These are phyloP conservation scores for Mariannaea elegans DNA, from an alignment of 2,329 filamentous ascomycete species.

Conservation along the genomic window DNA sequence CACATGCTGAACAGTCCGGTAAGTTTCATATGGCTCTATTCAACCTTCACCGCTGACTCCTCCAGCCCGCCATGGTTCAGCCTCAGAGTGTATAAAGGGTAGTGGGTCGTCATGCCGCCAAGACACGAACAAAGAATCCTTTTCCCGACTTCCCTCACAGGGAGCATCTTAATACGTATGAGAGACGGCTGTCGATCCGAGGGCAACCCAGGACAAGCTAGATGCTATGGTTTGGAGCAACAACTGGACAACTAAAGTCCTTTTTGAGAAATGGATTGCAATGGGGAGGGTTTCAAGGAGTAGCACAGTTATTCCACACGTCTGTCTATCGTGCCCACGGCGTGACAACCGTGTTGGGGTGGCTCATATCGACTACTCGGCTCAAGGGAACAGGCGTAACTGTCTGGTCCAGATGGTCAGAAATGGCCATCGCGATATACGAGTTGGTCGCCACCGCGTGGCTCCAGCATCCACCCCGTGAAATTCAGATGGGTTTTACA, in stretches of 20 bases:
- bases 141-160: slow-evolving; percentile 8
- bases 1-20: slow-evolving; percentile 96
- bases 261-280: slow-evolving; percentile 27
- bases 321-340: slow-evolving; percentile 38
- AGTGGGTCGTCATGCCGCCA: slow-evolving; percentile 23
- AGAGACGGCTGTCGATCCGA: slow-evolving; percentile 31
- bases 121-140: slow-evolving; percentile 28
- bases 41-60: slow-evolving; percentile 17
- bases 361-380: slow-evolving; percentile 31
- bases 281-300: slow-evolving; percentile 26
- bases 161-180: slow-evolving; percentile 17
- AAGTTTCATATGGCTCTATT: slow-evolving; percentile 54
- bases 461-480: slow-evolving; percentile 29
- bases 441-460: slow-evolving; percentile 21
- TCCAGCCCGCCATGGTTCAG: slow-evolving; percentile 62
- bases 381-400: slow-evolving; percentile 39
- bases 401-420: slow-evolving; percentile 39
- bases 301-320: slow-evolving; percentile 30
- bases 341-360: slow-evolving; percentile 43
- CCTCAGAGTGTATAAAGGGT: slow-evolving; percentile 63
- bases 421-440: slow-evolving; percentile 40
- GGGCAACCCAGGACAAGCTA: slow-evolving; percentile 35
- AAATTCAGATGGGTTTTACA: slow-evolving; percentile 26
- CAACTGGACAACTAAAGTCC: slow-evolving; percentile 28
- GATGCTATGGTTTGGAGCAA: slow-evolving; percentile 29